These are phyloP conservation scores for Sordariomycetes sp. DNA, from an alignment of 2,329 filamentous ascomycete species.

Conservation along the genomic window DNA sequence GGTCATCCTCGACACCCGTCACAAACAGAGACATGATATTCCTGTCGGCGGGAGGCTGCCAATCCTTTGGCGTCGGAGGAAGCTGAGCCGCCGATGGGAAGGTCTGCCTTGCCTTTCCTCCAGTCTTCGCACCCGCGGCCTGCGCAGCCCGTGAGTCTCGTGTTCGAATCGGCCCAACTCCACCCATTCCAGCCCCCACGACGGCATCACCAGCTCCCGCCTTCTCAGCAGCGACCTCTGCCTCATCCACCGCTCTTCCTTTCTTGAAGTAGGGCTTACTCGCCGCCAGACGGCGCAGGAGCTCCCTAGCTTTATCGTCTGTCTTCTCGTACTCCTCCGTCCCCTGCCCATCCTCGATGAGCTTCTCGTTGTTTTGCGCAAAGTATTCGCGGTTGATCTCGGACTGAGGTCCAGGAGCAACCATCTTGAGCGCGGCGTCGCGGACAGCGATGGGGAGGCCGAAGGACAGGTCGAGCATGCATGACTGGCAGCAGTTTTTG, in stretches of 20 bases:
- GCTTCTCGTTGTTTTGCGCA: constrained; percentile 92
- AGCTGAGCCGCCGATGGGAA: constrained; percentile 66
- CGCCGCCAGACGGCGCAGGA: constrained; percentile 74
- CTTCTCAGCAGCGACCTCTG: constrained; percentile 22
- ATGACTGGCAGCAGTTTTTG: constrained; percentile 98
- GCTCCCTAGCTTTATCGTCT: constrained; percentile 88
- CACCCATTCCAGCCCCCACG: constrained; percentile 49
- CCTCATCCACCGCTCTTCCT: constrained; percentile 63
- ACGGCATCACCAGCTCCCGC: constrained; percentile 30
- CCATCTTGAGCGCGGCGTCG: constrained; percentile 96
- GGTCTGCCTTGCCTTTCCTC: constrained; percentile 36
- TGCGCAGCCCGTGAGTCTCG: constrained; percentile 49
- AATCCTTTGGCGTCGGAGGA: constrained; percentile 77
- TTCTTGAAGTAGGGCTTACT: constrained; percentile 96
- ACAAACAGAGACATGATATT: constrained; percentile 92
- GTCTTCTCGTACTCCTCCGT: constrained; percentile 93
- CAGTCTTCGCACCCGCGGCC: constrained; percentile 37
- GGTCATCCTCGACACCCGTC: constrained; percentile 90
- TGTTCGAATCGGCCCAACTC: constrained; percentile 71
- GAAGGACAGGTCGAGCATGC: constrained; percentile 96
- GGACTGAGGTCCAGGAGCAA: constrained; percentile 84
- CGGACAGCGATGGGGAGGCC: constrained; percentile 90
- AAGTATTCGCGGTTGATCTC: constrained; percentile 96
- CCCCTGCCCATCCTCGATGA: constrained; percentile 83
- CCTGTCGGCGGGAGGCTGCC: constrained; percentile 70